These are phyloP conservation scores for Colletotrichum truncatum DNA, from an alignment of 2,329 filamentous ascomycete species.

Conservation along the genomic window DNA sequence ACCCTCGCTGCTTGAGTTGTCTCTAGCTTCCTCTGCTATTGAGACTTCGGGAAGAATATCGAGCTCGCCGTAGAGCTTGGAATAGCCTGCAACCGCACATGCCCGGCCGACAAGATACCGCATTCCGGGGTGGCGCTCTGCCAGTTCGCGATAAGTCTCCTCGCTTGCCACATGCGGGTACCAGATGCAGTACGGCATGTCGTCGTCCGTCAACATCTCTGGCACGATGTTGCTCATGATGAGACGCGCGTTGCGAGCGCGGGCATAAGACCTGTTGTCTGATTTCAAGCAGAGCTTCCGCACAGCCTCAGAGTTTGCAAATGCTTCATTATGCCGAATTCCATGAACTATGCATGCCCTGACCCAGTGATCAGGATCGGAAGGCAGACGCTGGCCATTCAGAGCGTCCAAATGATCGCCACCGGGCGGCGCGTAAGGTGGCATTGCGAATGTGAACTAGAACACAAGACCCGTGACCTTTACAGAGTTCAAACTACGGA, in stretches of 20 bases:
- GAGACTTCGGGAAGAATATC: constrained; percentile 47
- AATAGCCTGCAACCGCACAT: constrained; percentile 49
- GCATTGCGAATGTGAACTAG: too few relatives aligned
- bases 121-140: constrained; percentile 41
- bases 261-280: background rate
- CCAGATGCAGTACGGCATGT: constrained; percentile 53
- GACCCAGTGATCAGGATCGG: background rate
- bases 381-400: background rate
- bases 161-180: constrained; percentile 46
- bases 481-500: too few relatives aligned
- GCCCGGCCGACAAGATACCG: constrained; percentile 49
- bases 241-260: constrained; percentile 39
- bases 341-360: background rate
- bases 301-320: background rate
- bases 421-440: background rate
- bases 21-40: constrained; percentile 50
- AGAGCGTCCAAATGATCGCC: background rate
- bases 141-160: constrained; percentile 45
- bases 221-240: constrained; percentile 48
- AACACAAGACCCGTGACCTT: too few relatives aligned
- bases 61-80: constrained; percentile 45
- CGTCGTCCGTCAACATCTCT: constrained; percentile 30
- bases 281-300: background rate
- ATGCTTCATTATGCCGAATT: background rate
- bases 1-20: constrained; percentile 34